Percentiles rank a stretch among this genome's conserved stretches.
phyloP scores from a whole-genome alignment of 441 rosid species.

The Gossypium davidsonii region DNA sequence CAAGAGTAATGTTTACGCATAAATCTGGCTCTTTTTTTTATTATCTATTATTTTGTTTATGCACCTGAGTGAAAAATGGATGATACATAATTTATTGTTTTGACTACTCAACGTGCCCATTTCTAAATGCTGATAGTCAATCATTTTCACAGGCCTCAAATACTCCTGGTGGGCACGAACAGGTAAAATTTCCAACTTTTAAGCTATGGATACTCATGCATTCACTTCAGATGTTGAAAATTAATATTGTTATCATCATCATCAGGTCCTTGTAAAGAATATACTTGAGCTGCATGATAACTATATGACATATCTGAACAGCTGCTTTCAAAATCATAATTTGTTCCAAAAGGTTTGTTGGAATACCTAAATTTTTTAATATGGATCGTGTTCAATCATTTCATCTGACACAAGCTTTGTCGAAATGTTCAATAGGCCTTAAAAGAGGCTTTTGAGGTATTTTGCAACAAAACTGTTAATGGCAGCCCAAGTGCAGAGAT shows the following conservation, averaged over 20 bases:
- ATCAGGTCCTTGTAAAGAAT: conserved; percentile 79
- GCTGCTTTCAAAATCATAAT: conserved; percentile 71
- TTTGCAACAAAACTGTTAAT: conserved; percentile 81
- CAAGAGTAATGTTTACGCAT: neutral
- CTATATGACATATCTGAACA: conserved; percentile 64
- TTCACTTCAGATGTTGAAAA: neutral
- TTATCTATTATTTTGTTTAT: neutral
- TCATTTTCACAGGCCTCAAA: conserved; percentile 44
- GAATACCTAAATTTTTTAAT: neutral
- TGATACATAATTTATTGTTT: neutral
- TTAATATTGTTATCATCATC: conserved; percentile 1
- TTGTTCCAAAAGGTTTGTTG: conserved; percentile 76
- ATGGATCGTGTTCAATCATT: neutral
- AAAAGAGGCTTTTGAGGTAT: conserved; percentile 89
- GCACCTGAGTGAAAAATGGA: neutral
- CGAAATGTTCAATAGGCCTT: conserved; percentile 47
- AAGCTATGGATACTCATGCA: neutral
- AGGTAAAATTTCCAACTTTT: conserved; percentile 36
- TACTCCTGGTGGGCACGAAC: conserved; percentile 55
- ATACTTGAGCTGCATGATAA: conserved; percentile 85
- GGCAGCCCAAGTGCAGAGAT: conserved; percentile 89
- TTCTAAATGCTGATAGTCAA: conserved; percentile 16
- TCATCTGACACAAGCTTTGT: neutral
- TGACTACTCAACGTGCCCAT: neutral
- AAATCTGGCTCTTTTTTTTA: neutral